Base-by-base conservation (phyloP, 2,329 filamentous ascomycete species). In the Cadophora sp. region DNA sequence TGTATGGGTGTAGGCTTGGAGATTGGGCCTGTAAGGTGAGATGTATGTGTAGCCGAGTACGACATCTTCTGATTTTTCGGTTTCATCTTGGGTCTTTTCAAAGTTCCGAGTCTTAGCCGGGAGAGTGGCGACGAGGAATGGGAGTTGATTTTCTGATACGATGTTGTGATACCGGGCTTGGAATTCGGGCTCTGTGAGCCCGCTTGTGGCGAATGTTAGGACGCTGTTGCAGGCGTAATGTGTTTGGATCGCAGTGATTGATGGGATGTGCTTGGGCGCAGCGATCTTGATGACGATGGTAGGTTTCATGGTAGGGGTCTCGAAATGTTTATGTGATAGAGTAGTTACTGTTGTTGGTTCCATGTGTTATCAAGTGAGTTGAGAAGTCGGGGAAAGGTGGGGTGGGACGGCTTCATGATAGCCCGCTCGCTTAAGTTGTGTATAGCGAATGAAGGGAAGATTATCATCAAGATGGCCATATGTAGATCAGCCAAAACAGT, bases 141-240 rank as follows among this genome's bases (percentile, higher is more conserved):
- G 53, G 1, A 58, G 19, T 12, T 58, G 16, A 16, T 58, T n/a
- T 9, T 58, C 53, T 34, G 27, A n/a, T 11, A 24, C n/a, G 4
- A 58, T 58, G 29, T 14, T 58, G 9, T 58, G 29, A n/a, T 34
- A 58, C 16, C 9, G 34, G 31, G 11, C 53, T 34, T n/a, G 5
- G 53, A 58, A 37, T 11, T 58, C 31, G 3, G 6, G 1, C 4
- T 58, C 16, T 4, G 26, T 58, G 5, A 34, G 12, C 1, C 27
- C 27, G 16, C 1, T 22, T n/a, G 29, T 58, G 7, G 53, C 53
- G 29, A 58, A 37, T n/a, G 51, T 58, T 12, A 58, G 5, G 5
- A 58, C 53, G n/a, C 29, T 58, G 31, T 58, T 34, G 16, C 34
- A 29, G 2, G 29, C 53, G 27, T 58, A 58, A 29, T 58, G 53